These are phyloP conservation scores for Termitomyces heimii DNA, from an alignment of 768 basidiomycete species.

Conservation along the genomic window DNA sequence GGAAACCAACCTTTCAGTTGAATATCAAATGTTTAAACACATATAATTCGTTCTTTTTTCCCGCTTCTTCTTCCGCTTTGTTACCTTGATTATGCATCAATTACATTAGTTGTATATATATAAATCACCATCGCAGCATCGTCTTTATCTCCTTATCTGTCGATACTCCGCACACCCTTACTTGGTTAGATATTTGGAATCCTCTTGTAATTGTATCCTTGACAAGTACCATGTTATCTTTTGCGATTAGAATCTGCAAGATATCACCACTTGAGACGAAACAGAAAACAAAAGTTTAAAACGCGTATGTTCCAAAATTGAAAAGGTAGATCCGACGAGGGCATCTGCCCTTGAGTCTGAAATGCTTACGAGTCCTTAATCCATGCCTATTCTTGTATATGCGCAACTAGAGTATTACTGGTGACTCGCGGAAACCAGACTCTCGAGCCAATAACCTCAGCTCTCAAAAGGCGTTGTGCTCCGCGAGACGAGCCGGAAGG, in stretches of 20 bases:
- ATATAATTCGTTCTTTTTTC: not conserved
- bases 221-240: not conserved
- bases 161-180: not conserved
- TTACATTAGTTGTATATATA: not conserved
- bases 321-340: no score
- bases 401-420: no score
- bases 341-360: no score
- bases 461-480: no score
- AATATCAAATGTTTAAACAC: not conserved
- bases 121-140: not conserved
- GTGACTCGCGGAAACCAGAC: no score
- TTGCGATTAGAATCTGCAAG: not conserved
- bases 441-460: no score
- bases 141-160: not conserved
- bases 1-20: not conserved
- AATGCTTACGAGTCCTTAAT: no score
- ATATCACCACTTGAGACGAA: no score
- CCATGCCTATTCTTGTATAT: no score
- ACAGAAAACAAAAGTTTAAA: not conserved
- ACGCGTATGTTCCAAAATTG: not conserved
- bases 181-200: not conserved
- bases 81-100: not conserved
- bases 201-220: slow-evolving; percentile 1
- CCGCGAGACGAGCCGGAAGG: no score
- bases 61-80: not conserved